Evolutionary conservation across 2,329 filamentous ascomycete species (phyloP).

Genomic region (Gyromitra esculenta): DNA sequence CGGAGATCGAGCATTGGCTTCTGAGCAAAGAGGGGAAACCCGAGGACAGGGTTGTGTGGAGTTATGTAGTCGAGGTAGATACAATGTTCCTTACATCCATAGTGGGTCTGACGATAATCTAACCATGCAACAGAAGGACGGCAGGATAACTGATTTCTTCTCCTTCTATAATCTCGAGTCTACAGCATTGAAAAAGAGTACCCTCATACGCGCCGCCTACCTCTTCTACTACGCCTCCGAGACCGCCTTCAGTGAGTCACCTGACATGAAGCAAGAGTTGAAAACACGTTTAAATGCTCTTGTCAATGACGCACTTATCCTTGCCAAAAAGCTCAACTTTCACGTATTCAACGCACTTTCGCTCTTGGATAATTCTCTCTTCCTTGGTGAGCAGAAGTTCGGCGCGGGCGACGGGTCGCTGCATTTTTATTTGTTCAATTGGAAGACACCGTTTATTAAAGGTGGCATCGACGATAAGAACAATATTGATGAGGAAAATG

Average conservation of each 20-base stretch:
- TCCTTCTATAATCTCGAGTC: slow-evolving; percentile 97
- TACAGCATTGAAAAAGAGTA: slow-evolving; percentile 84
- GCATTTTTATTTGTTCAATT: slow-evolving; percentile 98
- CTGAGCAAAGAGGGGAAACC: slow-evolving; percentile 72
- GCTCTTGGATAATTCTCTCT: slow-evolving; percentile 90
- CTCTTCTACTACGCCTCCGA: slow-evolving; percentile 97
- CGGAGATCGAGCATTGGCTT: slow-evolving; percentile 89
- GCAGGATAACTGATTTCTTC: slow-evolving; percentile 91
- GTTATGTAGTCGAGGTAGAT: slow-evolving; percentile 83
- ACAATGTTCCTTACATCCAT: neutral
- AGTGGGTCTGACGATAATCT: slow-evolving; percentile 3
- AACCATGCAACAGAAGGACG: slow-evolving; percentile 33
- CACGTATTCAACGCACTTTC: slow-evolving; percentile 98
- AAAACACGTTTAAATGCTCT: slow-evolving; percentile 83
- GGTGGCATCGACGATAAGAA: slow-evolving; percentile 86
- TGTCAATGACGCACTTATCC: slow-evolving; percentile 83
- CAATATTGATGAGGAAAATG: slow-evolving; percentile 76
- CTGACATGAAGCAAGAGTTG: slow-evolving; percentile 67
- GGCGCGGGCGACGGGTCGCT: slow-evolving; percentile 92
- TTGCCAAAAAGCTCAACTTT: slow-evolving; percentile 84
- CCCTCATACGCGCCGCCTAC: slow-evolving; percentile 86
- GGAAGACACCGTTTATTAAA: slow-evolving; percentile 82
- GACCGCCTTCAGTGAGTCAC: slow-evolving; percentile 68
- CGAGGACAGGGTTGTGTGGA: slow-evolving; percentile 87
- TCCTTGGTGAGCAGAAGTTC: slow-evolving; percentile 93